Evolutionary conservation across 2,329 filamentous ascomycete genomes (phyloP), one percentile per base, ranked within the genome.

Genomic region (Alternaria hordeiaustralica): DNA sequence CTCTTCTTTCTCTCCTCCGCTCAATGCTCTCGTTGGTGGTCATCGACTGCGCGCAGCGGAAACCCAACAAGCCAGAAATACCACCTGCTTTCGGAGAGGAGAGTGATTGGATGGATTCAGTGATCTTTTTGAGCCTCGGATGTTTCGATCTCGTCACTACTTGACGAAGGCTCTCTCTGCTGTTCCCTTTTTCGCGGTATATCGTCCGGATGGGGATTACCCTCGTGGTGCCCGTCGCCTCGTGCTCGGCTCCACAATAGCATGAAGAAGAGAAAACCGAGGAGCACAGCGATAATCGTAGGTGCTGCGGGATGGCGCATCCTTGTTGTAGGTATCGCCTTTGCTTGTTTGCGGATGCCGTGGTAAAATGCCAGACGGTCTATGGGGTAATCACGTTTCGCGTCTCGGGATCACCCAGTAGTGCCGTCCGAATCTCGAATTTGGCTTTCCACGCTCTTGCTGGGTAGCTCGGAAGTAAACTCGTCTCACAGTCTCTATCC

Each of bases 301-400:
- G 76, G 75, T 10, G 77, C 77, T 4, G 75, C 76, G 8, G 77
- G 77, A 63, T 79, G 77, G 18, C 77, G 74, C 77, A 79, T 79
- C 13, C 13, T 67, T 55, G 18, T 49, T 3, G 1, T 20, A 3
- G 9, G 20, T 53, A 23, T 53, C 20, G 49, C 20, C 49, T 25
- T 3, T 36, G 20, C 13, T 21, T 53, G 15, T 36, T 53, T 5
- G 20, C 2, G 2, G 18, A 36, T 41, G 18, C 10, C 6, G 30
- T 41, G 36, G 36, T 18, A 41, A 18, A 18, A 41, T 41, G 36
- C n/a, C 1, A 18, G 4, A 0, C 36, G 36, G 9, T n/a, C 15
- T 41, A 41, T 41, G 8, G 36, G 0, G 0, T 41, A 1, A 18
- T 8, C 36, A 41, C 36, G 5, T 41, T 18, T 41, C 36, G 36